These are phyloP conservation scores for Colletotrichum aenigma DNA, from an alignment of 2,329 filamentous ascomycete genomes.

Conservation along the genomic window DNA sequence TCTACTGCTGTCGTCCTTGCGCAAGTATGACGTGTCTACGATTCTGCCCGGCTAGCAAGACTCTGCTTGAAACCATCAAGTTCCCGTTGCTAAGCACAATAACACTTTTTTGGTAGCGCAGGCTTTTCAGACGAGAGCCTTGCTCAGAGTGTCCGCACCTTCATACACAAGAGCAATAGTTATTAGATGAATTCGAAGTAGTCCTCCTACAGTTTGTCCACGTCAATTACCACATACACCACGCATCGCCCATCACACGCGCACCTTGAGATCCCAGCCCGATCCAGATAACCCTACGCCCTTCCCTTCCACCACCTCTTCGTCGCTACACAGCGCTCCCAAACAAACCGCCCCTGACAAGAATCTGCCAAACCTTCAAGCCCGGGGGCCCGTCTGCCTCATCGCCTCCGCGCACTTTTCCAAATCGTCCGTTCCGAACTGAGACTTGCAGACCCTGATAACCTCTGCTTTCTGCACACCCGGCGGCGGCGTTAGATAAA, in stretches of 20 bases:
- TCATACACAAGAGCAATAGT: neutral
- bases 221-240: neutral
- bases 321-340: neutral
- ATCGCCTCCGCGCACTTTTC: neutral
- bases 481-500: neutral
- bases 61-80: neutral
- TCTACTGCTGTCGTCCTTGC: too few species aligned
- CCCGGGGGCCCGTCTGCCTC: neutral
- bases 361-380: neutral
- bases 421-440: neutral
- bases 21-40: too few species aligned
- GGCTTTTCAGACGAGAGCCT: neutral
- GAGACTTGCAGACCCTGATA: neutral
- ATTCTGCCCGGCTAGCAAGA: neutral
- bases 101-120: neutral
- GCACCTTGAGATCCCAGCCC: neutral
- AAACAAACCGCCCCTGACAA: neutral
- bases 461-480: neutral
- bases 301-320: neutral
- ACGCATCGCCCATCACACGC: neutral
- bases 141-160: neutral
- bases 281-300: neutral
- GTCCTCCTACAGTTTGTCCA: neutral
- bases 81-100: neutral
- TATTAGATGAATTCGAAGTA: neutral